Base-by-base conservation (phyloP, 2,329 filamentous ascomycete species). In the Lasiodiplodia theobromae region DNA sequence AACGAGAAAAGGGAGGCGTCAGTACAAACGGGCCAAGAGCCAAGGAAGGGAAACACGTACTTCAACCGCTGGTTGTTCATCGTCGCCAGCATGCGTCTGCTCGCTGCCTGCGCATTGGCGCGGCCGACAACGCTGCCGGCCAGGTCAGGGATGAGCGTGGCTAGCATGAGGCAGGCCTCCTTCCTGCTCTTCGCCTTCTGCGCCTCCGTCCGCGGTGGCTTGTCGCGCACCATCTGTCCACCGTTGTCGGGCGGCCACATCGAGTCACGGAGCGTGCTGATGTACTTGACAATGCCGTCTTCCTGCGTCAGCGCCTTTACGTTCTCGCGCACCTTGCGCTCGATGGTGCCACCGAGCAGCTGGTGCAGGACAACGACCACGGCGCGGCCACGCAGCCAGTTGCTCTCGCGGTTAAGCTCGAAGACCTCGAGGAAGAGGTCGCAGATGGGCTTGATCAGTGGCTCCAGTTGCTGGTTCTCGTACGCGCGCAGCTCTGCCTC, bases 381-480 rank as follows among this genome's bases (percentile, higher is more conserved):
- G 0, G 96, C 96, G 25, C 96, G 90, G 0, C 96, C 96, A 51
- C 96, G 92, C 4, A 99, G 88, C 96, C 96, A 99, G 79, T 97
- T 98, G 80, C 96, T 97, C 51, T 95, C 94, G 70, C 91, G 90
- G 78, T 97, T 97, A 49, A 99, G 86, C 76, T 97, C 94, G 76
- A 99, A 99, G 0, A 94, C 88, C 77, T 99, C 96, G 18, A 99
- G 87, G 81, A 99, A 99, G 70, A 99, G 90, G 79, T 99, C 96
- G 80, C 94, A 97, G 70, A 99, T 97, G 4, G 96, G 96, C 78
- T 97, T 99, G 74, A 99, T 96, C 75, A 99, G 98, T 0, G 96
- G 96, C 76, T 97, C 94, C 2, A 94, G 85, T 74, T 97, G 93
- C 74, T 90, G 91, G 76, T 92, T 91, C 80, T 98, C 95, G 75